Conservation (phyloP, 768 basidiomycete species). For the Pulveroboletus frians region DNA sequence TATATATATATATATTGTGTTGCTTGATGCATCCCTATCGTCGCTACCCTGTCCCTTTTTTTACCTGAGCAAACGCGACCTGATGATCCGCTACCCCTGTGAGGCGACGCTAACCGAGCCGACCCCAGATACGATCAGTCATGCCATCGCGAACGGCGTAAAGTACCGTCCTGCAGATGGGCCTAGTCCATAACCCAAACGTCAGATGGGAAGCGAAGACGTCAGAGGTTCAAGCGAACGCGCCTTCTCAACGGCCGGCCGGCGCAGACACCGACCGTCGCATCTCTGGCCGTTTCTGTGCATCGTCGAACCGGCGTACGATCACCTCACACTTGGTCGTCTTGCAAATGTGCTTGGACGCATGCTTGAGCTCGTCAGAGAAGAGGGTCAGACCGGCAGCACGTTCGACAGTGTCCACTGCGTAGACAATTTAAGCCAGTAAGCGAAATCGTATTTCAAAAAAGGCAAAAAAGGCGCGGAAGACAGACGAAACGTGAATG, state of each 20-base stretch:
- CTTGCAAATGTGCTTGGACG: slow-evolving; percentile 83
- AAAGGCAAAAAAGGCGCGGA: too few species aligned
- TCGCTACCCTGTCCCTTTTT: slow-evolving; percentile 1
- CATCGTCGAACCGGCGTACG: slow-evolving; percentile 88
- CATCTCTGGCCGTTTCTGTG: slow-evolving; percentile 57
- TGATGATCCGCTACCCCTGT: neutral
- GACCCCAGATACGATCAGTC: neutral
- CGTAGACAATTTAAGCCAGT: neutral
- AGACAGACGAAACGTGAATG: neutral
- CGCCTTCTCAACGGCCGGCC: neutral
- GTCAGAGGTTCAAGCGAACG: slow-evolving; percentile 1
- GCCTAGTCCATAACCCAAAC: neutral
- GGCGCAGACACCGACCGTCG: slow-evolving; percentile 50
- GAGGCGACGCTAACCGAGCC: slow-evolving; percentile 1
- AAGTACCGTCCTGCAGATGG: too few species aligned
- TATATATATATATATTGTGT: slow-evolving; percentile 16
- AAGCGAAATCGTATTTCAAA: neutral
- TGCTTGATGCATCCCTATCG: slow-evolving; percentile 26
- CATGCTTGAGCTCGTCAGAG: slow-evolving; percentile 68
- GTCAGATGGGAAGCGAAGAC: slow-evolving; percentile 3
- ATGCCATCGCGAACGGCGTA: neutral
- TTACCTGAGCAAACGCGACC: neutral
- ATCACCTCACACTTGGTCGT: slow-evolving; percentile 84
- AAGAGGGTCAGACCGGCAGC: slow-evolving; percentile 87
- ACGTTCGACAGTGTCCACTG: slow-evolving; percentile 89